These are phyloP conservation scores for Populus alba DNA, from an alignment of 345 rosid genomes.

Conservation along the genomic window DNA sequence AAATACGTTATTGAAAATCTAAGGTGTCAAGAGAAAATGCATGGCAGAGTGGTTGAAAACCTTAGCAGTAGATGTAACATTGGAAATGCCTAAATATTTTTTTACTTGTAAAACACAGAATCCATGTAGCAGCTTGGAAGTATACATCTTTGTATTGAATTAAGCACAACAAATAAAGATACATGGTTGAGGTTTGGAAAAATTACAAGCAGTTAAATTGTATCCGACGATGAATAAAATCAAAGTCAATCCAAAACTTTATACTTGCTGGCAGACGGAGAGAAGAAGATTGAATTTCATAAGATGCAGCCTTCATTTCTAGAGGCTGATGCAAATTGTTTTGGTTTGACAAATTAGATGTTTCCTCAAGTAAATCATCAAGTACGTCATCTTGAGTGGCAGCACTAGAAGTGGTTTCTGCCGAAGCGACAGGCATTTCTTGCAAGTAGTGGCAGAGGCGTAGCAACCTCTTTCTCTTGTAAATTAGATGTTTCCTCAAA, in stretches of 20 bases:
- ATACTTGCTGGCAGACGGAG: conserved; percentile 38
- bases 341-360: conserved; percentile 31
- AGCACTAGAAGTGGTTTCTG: conserved; percentile 7
- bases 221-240: conserved; percentile 67
- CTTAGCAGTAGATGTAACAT: neutral
- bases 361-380: conserved; percentile 57
- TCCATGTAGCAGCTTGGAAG: neutral
- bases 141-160: neutral
- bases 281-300: conserved; percentile 19
- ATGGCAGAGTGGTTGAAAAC: neutral
- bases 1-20: neutral
- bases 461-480: conserved; percentile 9
- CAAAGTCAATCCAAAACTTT: conserved; percentile 67
- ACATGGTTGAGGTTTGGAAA: conserved; percentile 2
- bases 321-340: conserved; percentile 10
- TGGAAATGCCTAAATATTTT: neutral
- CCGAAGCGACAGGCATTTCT: conserved; percentile 15
- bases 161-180: neutral
- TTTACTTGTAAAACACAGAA: neutral
- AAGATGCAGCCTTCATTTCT: conserved; percentile 12
- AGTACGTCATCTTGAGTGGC: conserved; percentile 45
- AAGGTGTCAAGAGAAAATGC: neutral
- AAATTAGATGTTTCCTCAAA: conserved; percentile 45
- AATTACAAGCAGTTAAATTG: conserved; percentile 37
- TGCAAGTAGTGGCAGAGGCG: conserved; percentile 14